Evolutionary conservation across 495 filamentous ascomycete species (phyloP).

Genomic region (Mytilinidion resinicola): DNA sequence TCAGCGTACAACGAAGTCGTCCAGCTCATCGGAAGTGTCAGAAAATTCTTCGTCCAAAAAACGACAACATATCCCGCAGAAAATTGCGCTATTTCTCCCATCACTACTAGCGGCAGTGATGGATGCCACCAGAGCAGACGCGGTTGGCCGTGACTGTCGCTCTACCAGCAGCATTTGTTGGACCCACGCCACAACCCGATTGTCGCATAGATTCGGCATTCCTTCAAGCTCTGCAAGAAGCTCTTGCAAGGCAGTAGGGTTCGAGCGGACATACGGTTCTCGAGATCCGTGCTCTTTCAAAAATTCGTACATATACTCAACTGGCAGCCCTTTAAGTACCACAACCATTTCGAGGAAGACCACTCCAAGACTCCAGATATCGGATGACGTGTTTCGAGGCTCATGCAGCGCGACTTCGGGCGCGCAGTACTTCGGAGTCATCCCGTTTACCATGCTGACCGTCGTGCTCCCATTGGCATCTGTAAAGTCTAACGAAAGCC

Average conservation of each 20-base stretch:
- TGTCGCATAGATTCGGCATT: background rate
- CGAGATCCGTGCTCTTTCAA: constrained; percentile 4
- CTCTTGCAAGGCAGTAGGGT: background rate
- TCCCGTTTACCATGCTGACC: constrained; percentile 11
- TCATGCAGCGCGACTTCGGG: constrained; percentile 31
- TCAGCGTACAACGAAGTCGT: too few species aligned
- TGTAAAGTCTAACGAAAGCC: constrained; percentile 32
- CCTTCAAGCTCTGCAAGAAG: constrained; percentile 1
- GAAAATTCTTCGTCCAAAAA: background rate
- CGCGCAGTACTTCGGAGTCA: constrained; percentile 27
- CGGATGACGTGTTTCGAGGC: constrained; percentile 29
- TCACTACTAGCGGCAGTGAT: background rate
- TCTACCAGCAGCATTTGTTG: constrained; percentile 4
- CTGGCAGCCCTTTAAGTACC: constrained; percentile 24
- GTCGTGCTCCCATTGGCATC: constrained; percentile 25
- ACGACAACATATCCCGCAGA: constrained; percentile 12
- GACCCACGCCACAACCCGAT: background rate
- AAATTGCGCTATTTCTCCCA: background rate
- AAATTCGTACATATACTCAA: constrained; percentile 9
- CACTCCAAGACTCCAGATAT: constrained; percentile 41
- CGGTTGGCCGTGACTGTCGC: constrained; percentile 4
- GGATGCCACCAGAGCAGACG: constrained; percentile 5
- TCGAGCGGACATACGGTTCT: background rate
- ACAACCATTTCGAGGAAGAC: constrained; percentile 41
- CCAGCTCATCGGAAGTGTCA: background rate